These are phyloP conservation scores for Boletus fagicola DNA, from an alignment of 768 basidiomycete genomes.

Conservation along the genomic window DNA sequence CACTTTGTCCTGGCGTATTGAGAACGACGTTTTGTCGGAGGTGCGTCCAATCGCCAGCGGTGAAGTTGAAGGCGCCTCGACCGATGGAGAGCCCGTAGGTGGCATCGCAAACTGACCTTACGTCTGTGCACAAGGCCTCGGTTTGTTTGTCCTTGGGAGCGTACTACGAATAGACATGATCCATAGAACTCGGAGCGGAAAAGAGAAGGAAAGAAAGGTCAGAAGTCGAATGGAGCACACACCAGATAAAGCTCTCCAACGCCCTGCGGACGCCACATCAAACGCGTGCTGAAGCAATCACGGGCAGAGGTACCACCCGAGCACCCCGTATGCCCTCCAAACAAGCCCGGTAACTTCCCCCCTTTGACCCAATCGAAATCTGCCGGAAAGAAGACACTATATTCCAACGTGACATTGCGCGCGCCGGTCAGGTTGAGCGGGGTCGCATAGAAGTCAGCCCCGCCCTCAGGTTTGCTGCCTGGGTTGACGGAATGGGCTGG, in stretches of 20 bases:
- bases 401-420: slow-evolving; percentile 54
- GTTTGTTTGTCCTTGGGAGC: slow-evolving; percentile 73
- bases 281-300: slow-evolving; percentile 76
- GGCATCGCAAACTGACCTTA: slow-evolving; percentile 59
- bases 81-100: slow-evolving; percentile 74
- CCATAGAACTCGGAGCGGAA: neutral
- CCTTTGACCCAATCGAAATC: slow-evolving; percentile 78
- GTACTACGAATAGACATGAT: slow-evolving; percentile 46
- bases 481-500: slow-evolving; percentile 72
- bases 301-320: slow-evolving; percentile 72
- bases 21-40: slow-evolving; percentile 66
- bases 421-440: slow-evolving; percentile 48
- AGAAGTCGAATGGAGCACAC: slow-evolving; percentile 21
- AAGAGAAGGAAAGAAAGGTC: neutral
- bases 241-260: slow-evolving; percentile 76
- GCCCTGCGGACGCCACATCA: slow-evolving; percentile 78
- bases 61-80: slow-evolving; percentile 66
- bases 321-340: slow-evolving; percentile 63
- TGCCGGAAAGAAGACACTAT: slow-evolving; percentile 73
- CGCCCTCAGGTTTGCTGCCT: slow-evolving; percentile 57
- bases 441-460: slow-evolving; percentile 64
- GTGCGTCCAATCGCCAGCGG: slow-evolving; percentile 65
- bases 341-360: slow-evolving; percentile 84
- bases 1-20: slow-evolving; percentile 70
- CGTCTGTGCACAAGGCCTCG: slow-evolving; percentile 52